Conservation (phyloP, 257 asterid genomes). For the Rubia yunnanensis region DNA sequence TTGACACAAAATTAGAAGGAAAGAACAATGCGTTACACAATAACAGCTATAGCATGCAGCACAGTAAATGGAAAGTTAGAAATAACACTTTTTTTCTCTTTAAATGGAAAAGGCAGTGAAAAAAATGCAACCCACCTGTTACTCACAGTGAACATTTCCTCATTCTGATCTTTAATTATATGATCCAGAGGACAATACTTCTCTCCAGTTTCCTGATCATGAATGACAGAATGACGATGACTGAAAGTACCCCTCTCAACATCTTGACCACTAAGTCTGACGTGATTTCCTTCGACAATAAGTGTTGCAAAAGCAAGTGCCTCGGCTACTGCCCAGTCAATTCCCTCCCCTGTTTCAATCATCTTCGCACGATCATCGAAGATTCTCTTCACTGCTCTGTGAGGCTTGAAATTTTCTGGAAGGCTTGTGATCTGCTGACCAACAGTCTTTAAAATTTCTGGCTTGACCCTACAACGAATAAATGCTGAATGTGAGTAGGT, state of each 20-base stretch:
- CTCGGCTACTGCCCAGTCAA: constrained; percentile 97
- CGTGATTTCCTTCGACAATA: constrained; percentile 95
- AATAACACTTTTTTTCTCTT: not conserved
- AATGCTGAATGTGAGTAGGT: constrained; percentile 8
- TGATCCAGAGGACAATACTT: constrained; percentile 89
- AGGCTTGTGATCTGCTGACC: constrained; percentile 79
- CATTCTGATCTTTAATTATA: constrained; percentile 75
- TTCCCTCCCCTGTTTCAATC: constrained; percentile 93
- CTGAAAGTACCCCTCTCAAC: constrained; percentile 99
- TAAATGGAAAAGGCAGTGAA: not conserved
- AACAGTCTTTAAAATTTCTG: constrained; percentile 84
- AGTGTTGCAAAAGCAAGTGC: constrained; percentile 97
- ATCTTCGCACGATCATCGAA: constrained; percentile 85
- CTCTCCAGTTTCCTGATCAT: constrained; percentile 88
- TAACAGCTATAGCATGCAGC: too few relatives aligned
- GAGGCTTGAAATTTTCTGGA: constrained; percentile 77
- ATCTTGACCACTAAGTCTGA: constrained; percentile 97
- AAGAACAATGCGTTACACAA: too few relatives aligned
- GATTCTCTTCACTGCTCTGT: constrained; percentile 73
- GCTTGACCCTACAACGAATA: constrained; percentile 53
- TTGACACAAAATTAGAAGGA: not conserved
- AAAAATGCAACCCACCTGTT: constrained; percentile 55
- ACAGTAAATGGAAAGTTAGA: not conserved
- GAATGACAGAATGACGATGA: constrained; percentile 89
- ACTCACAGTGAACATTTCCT: constrained; percentile 97